Base-by-base conservation (phyloP, 768 basidiomycete species). In the Tulasnella sp. region DNA sequence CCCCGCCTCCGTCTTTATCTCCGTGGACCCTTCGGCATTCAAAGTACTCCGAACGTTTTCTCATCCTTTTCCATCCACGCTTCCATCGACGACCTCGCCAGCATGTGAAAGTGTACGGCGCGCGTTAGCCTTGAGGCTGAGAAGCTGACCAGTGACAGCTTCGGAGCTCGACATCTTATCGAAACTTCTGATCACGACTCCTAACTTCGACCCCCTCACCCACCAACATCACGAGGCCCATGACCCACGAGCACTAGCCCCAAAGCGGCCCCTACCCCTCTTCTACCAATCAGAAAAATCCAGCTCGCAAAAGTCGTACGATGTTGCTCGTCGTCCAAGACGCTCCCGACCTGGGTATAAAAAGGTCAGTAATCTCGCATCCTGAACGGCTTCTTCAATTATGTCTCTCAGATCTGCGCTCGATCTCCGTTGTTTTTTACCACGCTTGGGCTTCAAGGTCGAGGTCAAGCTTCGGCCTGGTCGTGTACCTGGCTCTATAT, bases 221-320 rank as follows among this genome's bases (percentile, higher is more conserved):
- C 51, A 23, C 23, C 23, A 51, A 0, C 51, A 51, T 51, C 51
- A 51, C 51, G 51, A 51, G 51, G 51, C 51, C n/a, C 51, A 51
- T n/a, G 23, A n/a, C 51, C 51, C 51, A 51, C 20, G 51, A n/a
- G 23, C 51, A 51, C 51, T 51, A 51, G 51, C 11, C 51, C 23
- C 51, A 51, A 51, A 51, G 51, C 51, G n/a, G 51, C 51, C n/a
- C 4, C 51, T 1, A 51, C 44, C 44, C 44, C 44, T 44, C 44
- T 44, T 44, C 44, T 44, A 44, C 51, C 51, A 51, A 51, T 35
- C 61, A 67, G 29, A 67, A 67, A 67, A 67, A 29, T 67, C 26
- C 61, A 67, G 29, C 61, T 67, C 61, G 23, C 61, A 67, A 67
- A 67, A 67, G 51, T 67, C 61, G 61, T 67, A 67, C 61, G 61